Base-by-base conservation (phyloP, 2,329 filamentous ascomycete genomes). In the Hypoxylon sp. region DNA sequence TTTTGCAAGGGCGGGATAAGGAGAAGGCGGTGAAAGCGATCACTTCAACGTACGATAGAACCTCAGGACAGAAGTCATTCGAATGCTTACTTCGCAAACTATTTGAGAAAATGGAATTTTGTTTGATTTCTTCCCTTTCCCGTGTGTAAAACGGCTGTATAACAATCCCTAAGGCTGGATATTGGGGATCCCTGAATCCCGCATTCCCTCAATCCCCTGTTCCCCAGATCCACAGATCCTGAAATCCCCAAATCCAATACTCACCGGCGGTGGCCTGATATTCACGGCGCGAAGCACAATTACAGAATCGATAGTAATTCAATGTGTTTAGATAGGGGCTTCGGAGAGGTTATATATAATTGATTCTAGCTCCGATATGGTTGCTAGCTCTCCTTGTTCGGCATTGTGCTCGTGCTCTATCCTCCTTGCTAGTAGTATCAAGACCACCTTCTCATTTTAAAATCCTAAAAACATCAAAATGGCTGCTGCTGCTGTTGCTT, bases 401-500 rank as follows among this genome's bases (percentile, higher is more conserved):
- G 6, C 55, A 71, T 59, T 39, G 29, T 48, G 51, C 48, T 63
- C 53, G 48, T 51, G 22, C 29, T 51, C 14, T 46, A 50, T 59
- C 48, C 44, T 10, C 35, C 24, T 11, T 48, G 9, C 42, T 50
- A 17, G n/a, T 56, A 59, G 31, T 50, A 54, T 19, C 17, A 56
- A 62, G 10, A 37, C n/a, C 24, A 24, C 44, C 51, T 53, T 58
- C 39, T 29, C 11, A 22, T 26, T 54, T 29, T 54, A 52, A 17
- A 35, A 24, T 58, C 31, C 22, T 50, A 50, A 29, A 24, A 29
- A 42, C 24, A 72, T 56, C 11, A 44, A 44, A 44, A 75, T 75
- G 73, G 72, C 72, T 70, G 69, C 72, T 65, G 67, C 70, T 50
- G 68, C 72, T 57, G 73, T 73, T 52, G 69, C 59, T 2, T 74